Percentiles rank a stretch among this genome's conserved stretches.
phyloP scores from a whole-genome alignment of 2,329 filamentous ascomycete genomes.

The Ophiostoma fasciatum region DNA sequence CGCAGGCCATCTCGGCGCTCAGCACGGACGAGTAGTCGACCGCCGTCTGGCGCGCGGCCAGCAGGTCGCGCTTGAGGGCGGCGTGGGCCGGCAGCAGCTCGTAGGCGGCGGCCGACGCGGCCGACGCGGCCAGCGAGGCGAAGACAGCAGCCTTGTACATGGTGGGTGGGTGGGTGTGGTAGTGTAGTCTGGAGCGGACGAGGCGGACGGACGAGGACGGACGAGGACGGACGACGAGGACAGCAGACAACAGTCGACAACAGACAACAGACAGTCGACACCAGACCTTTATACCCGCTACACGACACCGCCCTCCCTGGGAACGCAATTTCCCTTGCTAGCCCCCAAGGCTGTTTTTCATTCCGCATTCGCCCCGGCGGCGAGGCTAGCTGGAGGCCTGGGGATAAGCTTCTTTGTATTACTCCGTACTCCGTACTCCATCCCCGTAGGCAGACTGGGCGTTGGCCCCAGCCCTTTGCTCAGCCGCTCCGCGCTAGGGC shows the following conservation, averaged over 20 bases:
- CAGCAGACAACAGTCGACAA: too few species aligned
- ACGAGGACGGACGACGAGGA: neutral
- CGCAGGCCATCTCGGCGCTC: slow-evolving; percentile 8
- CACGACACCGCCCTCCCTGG: too few species aligned
- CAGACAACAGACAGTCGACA: too few species aligned
- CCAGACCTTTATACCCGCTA: too few species aligned
- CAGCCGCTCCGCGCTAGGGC: slow-evolving; percentile 5
- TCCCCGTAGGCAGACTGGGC: neutral
- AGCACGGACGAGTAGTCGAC: neutral
- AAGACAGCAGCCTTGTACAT: slow-evolving; percentile 12
- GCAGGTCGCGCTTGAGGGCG: slow-evolving; percentile 10
- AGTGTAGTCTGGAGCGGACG: neutral
- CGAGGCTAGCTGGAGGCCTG: too few species aligned
- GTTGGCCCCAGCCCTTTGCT: neutral
- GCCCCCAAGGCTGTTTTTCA: too few species aligned
- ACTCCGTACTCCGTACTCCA: too few species aligned
- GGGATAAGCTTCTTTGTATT: neutral
- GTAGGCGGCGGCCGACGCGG: slow-evolving; percentile 11
- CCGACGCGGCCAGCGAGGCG: slow-evolving; percentile 13
- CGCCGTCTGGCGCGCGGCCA: slow-evolving; percentile 14
- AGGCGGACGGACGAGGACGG: neutral
- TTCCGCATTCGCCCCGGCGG: too few species aligned
- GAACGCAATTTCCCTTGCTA: too few species aligned
- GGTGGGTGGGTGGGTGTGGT: too few species aligned
- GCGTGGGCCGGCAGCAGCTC: slow-evolving; percentile 9